Evolutionary conservation across 345 rosid species (phyloP).

Genomic region (Bruguiera sexangula): DNA sequence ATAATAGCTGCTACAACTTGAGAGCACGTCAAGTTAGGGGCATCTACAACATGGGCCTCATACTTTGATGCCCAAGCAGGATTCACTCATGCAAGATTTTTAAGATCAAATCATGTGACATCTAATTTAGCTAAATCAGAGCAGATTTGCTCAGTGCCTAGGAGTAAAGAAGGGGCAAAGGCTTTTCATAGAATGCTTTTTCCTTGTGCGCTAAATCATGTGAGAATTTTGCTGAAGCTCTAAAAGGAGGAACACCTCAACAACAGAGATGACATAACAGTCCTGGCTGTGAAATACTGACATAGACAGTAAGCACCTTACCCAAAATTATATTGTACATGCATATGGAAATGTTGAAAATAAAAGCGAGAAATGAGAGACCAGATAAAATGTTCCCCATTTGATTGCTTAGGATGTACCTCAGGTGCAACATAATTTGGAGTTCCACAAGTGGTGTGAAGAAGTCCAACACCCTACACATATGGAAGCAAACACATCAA

Average conservation of each 20-base stretch:
- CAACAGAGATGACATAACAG: not conserved
- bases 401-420: conserved; percentile 20
- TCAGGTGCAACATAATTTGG: conserved; percentile 83
- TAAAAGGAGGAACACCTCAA: not conserved
- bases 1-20: too few species aligned
- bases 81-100: not conserved
- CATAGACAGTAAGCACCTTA: too few species aligned
- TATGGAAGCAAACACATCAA: conserved; percentile 10
- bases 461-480: conserved; percentile 56
- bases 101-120: not conserved
- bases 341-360: not conserved
- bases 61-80: too few species aligned
- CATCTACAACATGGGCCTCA: too few species aligned
- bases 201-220: too few species aligned
- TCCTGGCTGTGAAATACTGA: not conserved
- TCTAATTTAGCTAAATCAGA: not conserved
- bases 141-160: too few species aligned
- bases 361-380: not conserved
- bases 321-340: not conserved
- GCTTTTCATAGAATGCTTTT: too few species aligned
- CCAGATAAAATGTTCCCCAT: not conserved
- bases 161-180: too few species aligned
- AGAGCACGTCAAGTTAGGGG: too few species aligned
- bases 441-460: conserved; percentile 93
- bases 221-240: too few species aligned